Evolutionary conservation across 2,329 filamentous ascomycete species (phyloP), one percentile per base, ranked within the genome.

Genomic region (Thelonectria blattea): DNA sequence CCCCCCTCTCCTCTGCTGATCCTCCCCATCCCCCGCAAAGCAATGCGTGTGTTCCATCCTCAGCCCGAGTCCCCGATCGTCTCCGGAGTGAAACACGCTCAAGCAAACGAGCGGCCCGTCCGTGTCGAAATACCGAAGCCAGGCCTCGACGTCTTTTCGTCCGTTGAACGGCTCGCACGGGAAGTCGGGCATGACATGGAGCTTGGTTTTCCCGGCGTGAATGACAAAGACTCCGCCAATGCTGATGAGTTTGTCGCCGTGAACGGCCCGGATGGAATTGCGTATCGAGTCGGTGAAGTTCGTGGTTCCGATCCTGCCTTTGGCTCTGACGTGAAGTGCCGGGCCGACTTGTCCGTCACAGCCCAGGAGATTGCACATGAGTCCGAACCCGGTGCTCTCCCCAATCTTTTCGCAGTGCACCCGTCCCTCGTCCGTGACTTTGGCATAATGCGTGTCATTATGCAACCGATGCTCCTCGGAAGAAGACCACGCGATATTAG

Each of bases 21-120:
- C 61, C 1, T 64, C 48, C 2, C 57, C 55, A 1, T 30, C 41
- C 1, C 37, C 14, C 3, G 78, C 76, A 54, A 80, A 81, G 20
- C 75, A 77, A 68, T 83, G 80, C 4, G 80, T 81, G 63, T 83
- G 80, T 63, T 83, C 81, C 67, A 81, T 78, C 27, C 80, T 69
- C 51, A 82, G 60, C 0, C 70, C 75, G 61, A 80, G 57, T 41
- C 24, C 51, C 14, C 72, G 62, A 8, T 66, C 74, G 58, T 81
- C 77, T 9, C 75, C 73, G 14, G 78, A 78, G 64, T 81, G 78
- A 41, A 81, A 67, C 0, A 80, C 77, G 10, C 69, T 74, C 55
- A 81, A 62, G 47, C 79, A 79, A 0, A 79, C 72, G 15, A 80
- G 62, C 1, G 74, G 77, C 2, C 69, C 73, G 4, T 70, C 67